A percentile compares a stretch with the other conserved stretches of the same genome.
phyloP scores from a whole-genome alignment of 1,284 basidiomycete species.

The Quambalaria eucalypti region DNA sequence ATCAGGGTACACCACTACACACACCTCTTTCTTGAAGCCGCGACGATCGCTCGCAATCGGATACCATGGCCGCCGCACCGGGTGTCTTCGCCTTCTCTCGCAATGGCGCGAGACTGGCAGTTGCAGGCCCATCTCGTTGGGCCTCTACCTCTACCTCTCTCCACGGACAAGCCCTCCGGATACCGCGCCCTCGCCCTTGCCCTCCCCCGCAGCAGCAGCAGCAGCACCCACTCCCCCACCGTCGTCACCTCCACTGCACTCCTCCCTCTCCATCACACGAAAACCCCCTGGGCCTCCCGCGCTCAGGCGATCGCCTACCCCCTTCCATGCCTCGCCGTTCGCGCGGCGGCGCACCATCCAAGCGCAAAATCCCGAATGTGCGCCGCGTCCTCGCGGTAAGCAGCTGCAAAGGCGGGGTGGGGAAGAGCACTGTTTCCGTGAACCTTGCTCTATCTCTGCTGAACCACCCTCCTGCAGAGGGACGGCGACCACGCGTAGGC shows the following conservation, averaged over 20 bases:
- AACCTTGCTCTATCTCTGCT: slow-evolving; percentile 70
- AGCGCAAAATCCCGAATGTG: slow-evolving; percentile 52
- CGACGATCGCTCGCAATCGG: too few species aligned
- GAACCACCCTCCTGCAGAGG: slow-evolving; percentile 40
- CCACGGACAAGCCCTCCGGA: too few species aligned
- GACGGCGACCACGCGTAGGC: slow-evolving; percentile 57
- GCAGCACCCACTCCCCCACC: too few species aligned
- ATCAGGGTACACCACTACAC: too few species aligned
- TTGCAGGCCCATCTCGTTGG: too few species aligned
- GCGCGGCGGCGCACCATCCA: slow-evolving; percentile 49
- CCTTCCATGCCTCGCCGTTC: slow-evolving; percentile 36
- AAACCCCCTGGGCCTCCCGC: slow-evolving; percentile 40
- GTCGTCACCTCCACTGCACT: not conserved
- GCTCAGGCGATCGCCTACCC: slow-evolving; percentile 30
- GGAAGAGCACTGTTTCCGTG: slow-evolving; percentile 86
- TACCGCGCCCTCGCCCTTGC: too few species aligned
- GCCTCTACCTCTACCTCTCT: too few species aligned
- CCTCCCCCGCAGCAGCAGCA: too few species aligned
- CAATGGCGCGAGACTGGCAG: too few species aligned
- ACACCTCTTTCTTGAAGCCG: too few species aligned
- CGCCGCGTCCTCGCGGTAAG: slow-evolving; percentile 70
- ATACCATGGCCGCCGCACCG: too few species aligned
- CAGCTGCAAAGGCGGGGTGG: slow-evolving; percentile 92
- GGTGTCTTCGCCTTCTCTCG: too few species aligned
- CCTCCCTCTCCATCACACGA: slow-evolving; percentile 16